Conservation (phyloP, 2,329 filamentous ascomycete species). For the Curvularia eragrostidis region DNA sequence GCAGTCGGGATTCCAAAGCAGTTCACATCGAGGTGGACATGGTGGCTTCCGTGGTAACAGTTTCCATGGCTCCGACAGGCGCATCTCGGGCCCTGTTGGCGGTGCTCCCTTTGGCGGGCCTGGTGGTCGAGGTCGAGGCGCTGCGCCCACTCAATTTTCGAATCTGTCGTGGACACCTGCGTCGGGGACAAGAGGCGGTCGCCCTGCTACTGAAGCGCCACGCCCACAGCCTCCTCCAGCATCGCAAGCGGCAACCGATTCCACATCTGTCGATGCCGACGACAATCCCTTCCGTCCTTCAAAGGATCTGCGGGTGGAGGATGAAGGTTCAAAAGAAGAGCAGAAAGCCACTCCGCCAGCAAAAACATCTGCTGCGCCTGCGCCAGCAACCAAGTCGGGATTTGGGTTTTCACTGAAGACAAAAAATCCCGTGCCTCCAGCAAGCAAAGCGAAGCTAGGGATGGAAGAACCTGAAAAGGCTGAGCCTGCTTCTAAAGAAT, state of each 20-base stretch:
- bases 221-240: slow-evolving; percentile 32
- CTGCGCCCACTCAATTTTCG: slow-evolving; percentile 61
- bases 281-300: slow-evolving; percentile 69
- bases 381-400: slow-evolving; percentile 59
- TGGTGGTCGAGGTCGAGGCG: slow-evolving; percentile 61
- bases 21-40: slow-evolving; percentile 60
- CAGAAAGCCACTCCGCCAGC: slow-evolving; percentile 62
- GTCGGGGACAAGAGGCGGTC: slow-evolving; percentile 61
- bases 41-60: slow-evolving; percentile 66
- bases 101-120: slow-evolving; percentile 50
- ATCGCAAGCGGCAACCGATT: slow-evolving; percentile 23
- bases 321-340: slow-evolving; percentile 61
- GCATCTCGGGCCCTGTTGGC: slow-evolving; percentile 54
- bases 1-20: slow-evolving; percentile 59
- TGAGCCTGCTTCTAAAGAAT: slow-evolving; percentile 48
- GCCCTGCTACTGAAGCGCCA: slow-evolving; percentile 50
- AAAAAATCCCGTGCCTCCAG: slow-evolving; percentile 63
- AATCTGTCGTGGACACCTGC: slow-evolving; percentile 75
- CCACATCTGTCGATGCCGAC: slow-evolving; percentile 57
- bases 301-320: slow-evolving; percentile 70
- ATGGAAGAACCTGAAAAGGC: slow-evolving; percentile 48
- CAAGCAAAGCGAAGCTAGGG: slow-evolving; percentile 59
- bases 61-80: slow-evolving; percentile 50
- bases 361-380: slow-evolving; percentile 58
- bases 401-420: slow-evolving; percentile 95